Percentiles rank a stretch among this genome's conserved stretches.
Evolutionary conservation across 2,329 filamentous ascomycete genomes (phyloP).

Genomic region (Phaeosphaeria sp.): DNA sequence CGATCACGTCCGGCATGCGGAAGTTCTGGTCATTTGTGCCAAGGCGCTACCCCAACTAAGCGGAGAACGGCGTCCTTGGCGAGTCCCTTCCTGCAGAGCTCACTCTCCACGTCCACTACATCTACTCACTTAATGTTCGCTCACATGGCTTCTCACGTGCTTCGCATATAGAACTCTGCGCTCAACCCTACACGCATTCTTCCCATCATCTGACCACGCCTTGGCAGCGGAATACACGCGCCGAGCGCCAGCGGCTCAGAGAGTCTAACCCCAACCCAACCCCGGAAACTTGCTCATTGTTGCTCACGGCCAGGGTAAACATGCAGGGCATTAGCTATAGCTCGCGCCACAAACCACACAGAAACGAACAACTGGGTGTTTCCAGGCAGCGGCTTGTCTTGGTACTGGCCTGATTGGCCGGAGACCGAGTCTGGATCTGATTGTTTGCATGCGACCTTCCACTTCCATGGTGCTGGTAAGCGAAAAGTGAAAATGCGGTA

Average conservation of each 20-base stretch:
- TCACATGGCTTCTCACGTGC: too few species aligned
- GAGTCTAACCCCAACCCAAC: conserved; percentile 2
- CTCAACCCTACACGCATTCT: not conserved
- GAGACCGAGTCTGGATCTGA: not conserved
- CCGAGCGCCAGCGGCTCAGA: not conserved
- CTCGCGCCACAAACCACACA: conserved; percentile 27
- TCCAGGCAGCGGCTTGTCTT: not conserved
- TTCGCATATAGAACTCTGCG: not conserved
- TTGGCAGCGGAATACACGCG: not conserved
- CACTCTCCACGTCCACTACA: not conserved
- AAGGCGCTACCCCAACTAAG: not conserved
- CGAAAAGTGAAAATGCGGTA: not conserved
- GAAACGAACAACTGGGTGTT: not conserved
- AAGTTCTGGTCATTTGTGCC: not conserved
- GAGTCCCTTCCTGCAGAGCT: not conserved
- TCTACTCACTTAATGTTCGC: not conserved
- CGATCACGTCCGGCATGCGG: too few species aligned
- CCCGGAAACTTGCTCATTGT: conserved; percentile 34
- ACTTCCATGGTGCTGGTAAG: conserved; percentile 11
- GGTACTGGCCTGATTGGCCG: not conserved
- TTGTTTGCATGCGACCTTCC: conserved; percentile 10
- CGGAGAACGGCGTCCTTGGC: not conserved
- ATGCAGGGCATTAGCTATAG: conserved; percentile 23
- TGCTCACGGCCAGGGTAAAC: conserved; percentile 13
- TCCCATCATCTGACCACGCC: not conserved